Conservation (phyloP, 1,284 basidiomycete genomes). For the Boletus mariae region DNA sequence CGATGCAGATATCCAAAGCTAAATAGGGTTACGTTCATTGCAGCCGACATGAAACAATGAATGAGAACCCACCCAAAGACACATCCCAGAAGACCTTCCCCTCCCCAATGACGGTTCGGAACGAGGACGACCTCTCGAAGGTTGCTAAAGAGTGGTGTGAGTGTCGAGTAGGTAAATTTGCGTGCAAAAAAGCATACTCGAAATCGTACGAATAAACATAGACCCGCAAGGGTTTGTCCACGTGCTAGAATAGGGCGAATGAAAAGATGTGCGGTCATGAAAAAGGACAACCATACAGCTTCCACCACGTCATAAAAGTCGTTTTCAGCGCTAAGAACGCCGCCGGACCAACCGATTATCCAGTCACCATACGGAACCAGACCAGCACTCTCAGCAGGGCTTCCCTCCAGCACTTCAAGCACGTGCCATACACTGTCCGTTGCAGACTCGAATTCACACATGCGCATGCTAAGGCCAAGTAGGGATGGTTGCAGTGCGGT, state of each 20-base stretch:
- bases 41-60: constrained; percentile 3
- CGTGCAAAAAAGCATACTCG: constrained; percentile 61
- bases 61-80: constrained; percentile 75
- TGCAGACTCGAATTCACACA: constrained; percentile 85
- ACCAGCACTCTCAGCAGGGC: constrained; percentile 88
- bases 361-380: constrained; percentile 88
- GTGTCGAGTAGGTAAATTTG: not conserved
- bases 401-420: constrained; percentile 92
- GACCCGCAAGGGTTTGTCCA: constrained; percentile 87
- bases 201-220: constrained; percentile 98
- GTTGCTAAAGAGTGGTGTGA: constrained; percentile 50
- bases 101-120: constrained; percentile 94
- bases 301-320: constrained; percentile 98
- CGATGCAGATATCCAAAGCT: constrained; percentile 86
- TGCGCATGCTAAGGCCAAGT: constrained; percentile 87
- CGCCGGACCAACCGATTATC: constrained; percentile 93
- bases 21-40: constrained; percentile 3
- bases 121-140: constrained; percentile 89
- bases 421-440: constrained; percentile 98
- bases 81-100: constrained; percentile 89
- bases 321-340: constrained; percentile 86
- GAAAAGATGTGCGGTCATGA: constrained; percentile 10
- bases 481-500: constrained; percentile 66
- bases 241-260: constrained; percentile 54
- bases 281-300: constrained; percentile 52